Conservation (phyloP, 495 filamentous ascomycete species). For the Penicillium taxi region DNA sequence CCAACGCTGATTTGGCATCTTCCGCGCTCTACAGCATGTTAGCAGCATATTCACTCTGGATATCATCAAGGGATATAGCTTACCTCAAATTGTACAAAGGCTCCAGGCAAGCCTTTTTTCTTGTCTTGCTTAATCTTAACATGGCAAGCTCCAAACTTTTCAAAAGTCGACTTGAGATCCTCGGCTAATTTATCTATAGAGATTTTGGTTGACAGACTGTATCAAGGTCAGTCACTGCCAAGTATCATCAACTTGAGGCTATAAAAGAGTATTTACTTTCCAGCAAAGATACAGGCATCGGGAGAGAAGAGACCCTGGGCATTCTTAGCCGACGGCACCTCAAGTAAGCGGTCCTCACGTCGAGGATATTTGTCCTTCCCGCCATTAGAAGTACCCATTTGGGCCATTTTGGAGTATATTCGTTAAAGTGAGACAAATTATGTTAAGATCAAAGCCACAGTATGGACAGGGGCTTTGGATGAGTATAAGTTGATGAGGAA, state of each 20-base stretch:
- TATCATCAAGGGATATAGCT: not conserved
- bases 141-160: conserved; percentile 10
- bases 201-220: conserved; percentile 13
- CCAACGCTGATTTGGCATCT: conserved; percentile 8
- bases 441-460: no score
- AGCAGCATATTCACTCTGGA: not conserved
- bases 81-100: conserved; percentile 20
- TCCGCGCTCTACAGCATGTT: conserved; percentile 6
- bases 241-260: not conserved
- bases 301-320: conserved; percentile 22
- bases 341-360: conserved; percentile 12
- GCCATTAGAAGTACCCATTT: no score
- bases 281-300: conserved; percentile 20
- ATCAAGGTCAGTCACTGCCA: not conserved
- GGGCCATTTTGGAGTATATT: no score
- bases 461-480: no score
- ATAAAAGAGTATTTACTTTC: conserved; percentile 19
- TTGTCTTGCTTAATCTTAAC: conserved; percentile 18
- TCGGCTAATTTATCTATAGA: conserved; percentile 5
- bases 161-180: conserved; percentile 10
- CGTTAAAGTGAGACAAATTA: no score
- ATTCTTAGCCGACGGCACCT: conserved; percentile 17
- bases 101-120: conserved; percentile 13
- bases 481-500: no score
- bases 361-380: conserved; percentile 13